A percentile compares a stretch with the other conserved stretches of the same genome.
phyloP scores from a whole-genome alignment of 179 eudicot genomes.

The Drosera spatulata region DNA sequence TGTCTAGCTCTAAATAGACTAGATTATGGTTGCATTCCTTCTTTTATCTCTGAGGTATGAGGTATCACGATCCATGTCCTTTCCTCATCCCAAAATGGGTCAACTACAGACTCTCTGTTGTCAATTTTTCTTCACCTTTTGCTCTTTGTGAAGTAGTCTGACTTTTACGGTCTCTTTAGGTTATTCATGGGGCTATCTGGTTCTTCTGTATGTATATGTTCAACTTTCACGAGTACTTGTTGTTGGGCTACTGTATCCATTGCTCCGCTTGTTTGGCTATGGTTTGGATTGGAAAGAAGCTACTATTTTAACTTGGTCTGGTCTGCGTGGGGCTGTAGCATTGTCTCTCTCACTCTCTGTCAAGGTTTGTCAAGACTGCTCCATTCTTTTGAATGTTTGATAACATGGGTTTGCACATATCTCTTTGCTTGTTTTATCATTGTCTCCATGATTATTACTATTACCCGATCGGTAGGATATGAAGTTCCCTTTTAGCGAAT shows the following conservation, averaged over 20 bases:
- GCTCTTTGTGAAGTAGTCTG: not conserved
- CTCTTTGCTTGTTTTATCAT: no score
- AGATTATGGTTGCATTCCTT: no score
- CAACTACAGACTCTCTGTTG: not conserved
- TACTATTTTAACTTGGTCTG: slow-evolving; percentile 72
- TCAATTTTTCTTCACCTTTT: not conserved
- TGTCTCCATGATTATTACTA: no score
- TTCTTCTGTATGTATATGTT: slow-evolving; percentile 69
- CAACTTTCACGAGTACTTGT: slow-evolving; percentile 64
- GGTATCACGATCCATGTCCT: no score
- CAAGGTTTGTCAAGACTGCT: slow-evolving; percentile 37
- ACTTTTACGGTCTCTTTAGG: slow-evolving; percentile 20
- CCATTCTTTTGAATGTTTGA: slow-evolving; percentile 3
- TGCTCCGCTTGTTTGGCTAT: slow-evolving; percentile 68
- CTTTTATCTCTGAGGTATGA: no score
- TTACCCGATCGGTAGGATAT: no score
- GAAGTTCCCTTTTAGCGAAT: no score
- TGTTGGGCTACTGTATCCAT: slow-evolving; percentile 67
- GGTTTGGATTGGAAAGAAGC: slow-evolving; percentile 99
- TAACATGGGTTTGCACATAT: not conserved
- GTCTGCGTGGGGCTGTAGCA: slow-evolving; percentile 91
- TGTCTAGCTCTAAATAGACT: no score
- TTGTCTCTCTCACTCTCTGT: slow-evolving; percentile 85
- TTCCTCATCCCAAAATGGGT: not conserved
- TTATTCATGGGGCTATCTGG: slow-evolving; percentile 76